These are phyloP conservation scores for Phytophthora cactorum DNA, from an alignment of 352 stramenopile species.

Conservation along the genomic window DNA sequence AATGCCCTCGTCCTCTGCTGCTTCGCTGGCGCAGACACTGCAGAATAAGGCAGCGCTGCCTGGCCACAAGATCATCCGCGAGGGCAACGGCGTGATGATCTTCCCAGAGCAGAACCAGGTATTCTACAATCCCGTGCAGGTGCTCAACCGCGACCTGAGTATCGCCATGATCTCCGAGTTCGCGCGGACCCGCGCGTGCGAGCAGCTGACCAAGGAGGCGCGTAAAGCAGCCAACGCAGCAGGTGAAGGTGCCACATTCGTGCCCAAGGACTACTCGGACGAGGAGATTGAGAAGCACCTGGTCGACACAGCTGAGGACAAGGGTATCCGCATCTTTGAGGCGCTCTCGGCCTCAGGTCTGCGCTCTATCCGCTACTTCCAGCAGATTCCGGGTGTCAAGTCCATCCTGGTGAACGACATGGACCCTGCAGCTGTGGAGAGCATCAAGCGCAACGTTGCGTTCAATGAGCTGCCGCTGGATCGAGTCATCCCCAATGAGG, in stretches of 20 bases:
- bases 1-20: constrained; percentile 55
- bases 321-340: constrained; percentile 97
- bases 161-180: constrained; percentile 99
- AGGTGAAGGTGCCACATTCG: constrained; percentile 41
- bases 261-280: constrained; percentile 60
- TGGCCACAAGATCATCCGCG: constrained; percentile 89
- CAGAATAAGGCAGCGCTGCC: constrained; percentile 62
- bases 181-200: constrained; percentile 85
- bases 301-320: constrained; percentile 61
- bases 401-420: constrained; percentile 99
- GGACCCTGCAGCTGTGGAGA: constrained; percentile 95
- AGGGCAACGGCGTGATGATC: constrained; percentile 92
- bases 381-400: constrained; percentile 98
- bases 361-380: constrained; percentile 98
- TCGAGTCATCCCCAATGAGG: constrained; percentile 86
- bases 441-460: constrained; percentile 95
- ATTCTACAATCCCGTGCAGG: constrained; percentile 95
- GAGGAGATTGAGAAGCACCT: constrained; percentile 81
- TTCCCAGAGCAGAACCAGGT: constrained; percentile 92
- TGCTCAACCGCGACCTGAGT: constrained; percentile 99
- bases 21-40: constrained; percentile 63
- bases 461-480: constrained; percentile 88
- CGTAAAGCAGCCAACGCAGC: constrained; percentile 59
- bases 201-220: constrained; percentile 77
- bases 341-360: constrained; percentile 98